phyloP scores from a whole-genome alignment of 495 filamentous ascomycete genomes.

The Penicillium crystallinum region DNA sequence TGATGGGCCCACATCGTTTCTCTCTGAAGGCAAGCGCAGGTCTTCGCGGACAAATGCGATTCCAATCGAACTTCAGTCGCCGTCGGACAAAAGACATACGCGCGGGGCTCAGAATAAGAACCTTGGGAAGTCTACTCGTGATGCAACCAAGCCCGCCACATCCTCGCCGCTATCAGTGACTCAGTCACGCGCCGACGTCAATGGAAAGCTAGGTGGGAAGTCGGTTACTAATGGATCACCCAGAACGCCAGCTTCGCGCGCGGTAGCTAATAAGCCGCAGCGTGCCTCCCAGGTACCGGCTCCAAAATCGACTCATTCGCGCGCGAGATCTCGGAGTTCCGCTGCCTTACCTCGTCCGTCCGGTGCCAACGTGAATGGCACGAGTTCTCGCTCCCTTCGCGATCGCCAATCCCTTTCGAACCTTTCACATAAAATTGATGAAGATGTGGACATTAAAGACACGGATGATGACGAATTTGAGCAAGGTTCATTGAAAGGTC shows the following conservation, averaged over 20 bases:
- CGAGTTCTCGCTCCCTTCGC: conserved; percentile 21
- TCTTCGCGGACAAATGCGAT: conserved; percentile 76
- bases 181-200: conserved; percentile 27
- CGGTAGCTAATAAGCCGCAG: conserved; percentile 18
- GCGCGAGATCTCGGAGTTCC: conserved; percentile 33
- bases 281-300: conserved; percentile 30
- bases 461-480: conserved; percentile 18
- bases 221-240: conserved; percentile 32
- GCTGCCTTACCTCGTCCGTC: conserved; percentile 16
- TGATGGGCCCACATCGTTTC: conserved; percentile 81
- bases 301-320: conserved; percentile 26
- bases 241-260: conserved; percentile 17
- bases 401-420: conserved; percentile 27
- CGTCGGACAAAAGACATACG: conserved; percentile 57
- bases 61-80: conserved; percentile 64
- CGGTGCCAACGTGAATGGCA: conserved; percentile 17
- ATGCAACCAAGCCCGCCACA: conserved; percentile 21
- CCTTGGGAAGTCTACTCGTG: conserved; percentile 20
- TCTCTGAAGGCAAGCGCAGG: conserved; percentile 76
- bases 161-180: conserved; percentile 34
- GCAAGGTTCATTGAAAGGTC: conserved; percentile 25
- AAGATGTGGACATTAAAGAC: conserved; percentile 5
- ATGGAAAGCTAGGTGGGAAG: conserved; percentile 33
- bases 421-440: conserved; percentile 8
- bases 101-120: conserved; percentile 37